Conservation (phyloP, 2,329 filamentous ascomycete genomes). For the Paramyrothecium roridum region DNA sequence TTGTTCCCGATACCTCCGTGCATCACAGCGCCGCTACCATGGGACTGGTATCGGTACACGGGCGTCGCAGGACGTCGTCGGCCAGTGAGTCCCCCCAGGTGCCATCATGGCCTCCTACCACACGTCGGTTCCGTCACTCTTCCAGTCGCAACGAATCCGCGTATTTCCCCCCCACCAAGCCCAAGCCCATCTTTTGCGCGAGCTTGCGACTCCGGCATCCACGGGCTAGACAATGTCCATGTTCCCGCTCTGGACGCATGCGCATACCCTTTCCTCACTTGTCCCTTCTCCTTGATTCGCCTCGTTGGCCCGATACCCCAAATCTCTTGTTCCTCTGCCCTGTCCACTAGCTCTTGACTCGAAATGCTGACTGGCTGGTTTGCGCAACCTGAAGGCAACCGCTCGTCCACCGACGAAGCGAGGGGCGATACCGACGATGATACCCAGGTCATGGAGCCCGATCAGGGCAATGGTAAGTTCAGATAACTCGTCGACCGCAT, state of each 20-base stretch:
- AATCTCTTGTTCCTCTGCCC: slow-evolving; percentile 9
- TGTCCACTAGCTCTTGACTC: slow-evolving; percentile 9
- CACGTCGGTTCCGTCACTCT: background rate
- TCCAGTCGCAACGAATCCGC: no score
- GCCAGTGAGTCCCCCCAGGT: slow-evolving; percentile 16
- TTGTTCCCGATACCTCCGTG: background rate
- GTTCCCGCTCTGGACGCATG: background rate
- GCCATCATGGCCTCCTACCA: background rate
- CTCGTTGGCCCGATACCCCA: background rate
- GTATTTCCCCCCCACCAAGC: background rate
- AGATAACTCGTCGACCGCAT: background rate
- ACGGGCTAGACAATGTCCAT: background rate
- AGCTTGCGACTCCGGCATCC: background rate
- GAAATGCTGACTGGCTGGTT: slow-evolving; percentile 42
- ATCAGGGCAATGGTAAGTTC: slow-evolving; percentile 85
- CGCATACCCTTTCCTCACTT: background rate
- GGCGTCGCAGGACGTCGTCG: slow-evolving; percentile 25
- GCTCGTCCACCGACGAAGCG: slow-evolving; percentile 56
- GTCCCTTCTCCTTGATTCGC: background rate
- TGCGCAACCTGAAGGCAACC: slow-evolving; percentile 37
- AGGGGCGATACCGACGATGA: slow-evolving; percentile 56
- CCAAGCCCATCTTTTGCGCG: background rate
- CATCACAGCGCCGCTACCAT: slow-evolving; percentile 11
- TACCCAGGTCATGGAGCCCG: slow-evolving; percentile 79
- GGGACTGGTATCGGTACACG: slow-evolving; percentile 26